Evolutionary conservation across 2,329 filamentous ascomycete genomes (phyloP), one percentile per base, ranked within the genome.

Genomic region (Juglanconis juglandina): DNA sequence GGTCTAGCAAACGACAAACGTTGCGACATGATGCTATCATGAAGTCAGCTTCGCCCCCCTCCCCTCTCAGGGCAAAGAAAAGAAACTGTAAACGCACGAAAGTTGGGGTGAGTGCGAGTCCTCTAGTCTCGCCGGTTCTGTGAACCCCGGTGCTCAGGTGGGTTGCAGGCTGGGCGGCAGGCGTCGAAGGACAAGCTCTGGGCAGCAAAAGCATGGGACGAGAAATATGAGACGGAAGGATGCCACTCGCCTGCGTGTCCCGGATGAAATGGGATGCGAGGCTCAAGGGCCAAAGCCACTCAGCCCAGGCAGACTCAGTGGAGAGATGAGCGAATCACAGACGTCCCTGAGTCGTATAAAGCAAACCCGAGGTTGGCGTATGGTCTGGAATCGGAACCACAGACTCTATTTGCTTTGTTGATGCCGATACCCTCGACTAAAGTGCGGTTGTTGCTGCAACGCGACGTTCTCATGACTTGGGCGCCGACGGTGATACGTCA

Each of bases 21-120:
- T 41, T 51, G 34, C n/a, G 46, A 39, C 58, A 58, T 63, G 54
- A 50, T 58, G 59, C 55, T 63, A 37, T 35, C 39, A 24, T 17
- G 5, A 46, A 24, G 39, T 58, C 47, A 58, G 46, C 8, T 13
- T 24, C 24, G 24, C 24, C 7, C 37, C 24, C 13, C 8, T 44
- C 34, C 17, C 13, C 14, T 44, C 14, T 7, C 44, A 14, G 5
- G 13, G 7, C 42, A 46, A 7, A 24, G 13, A 10, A 14, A 5
- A 42, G 5, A 42, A 14, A 42, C 41, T 5, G 41, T 42, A 14
- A n/a, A 42, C 41, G 41, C 41, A 42, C 41, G 11, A 42, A n/a
- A 13, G 10, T 42, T 42, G 41, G 9, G 41, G 5, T 24, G 10
- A 42, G 41, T 13, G 11, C 0, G 5, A 13, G 41, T 32, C 33